Evolutionary conservation across 1,139 yeast species (phyloP), one percentile per base, ranked within the genome.

Genomic region (Yamadazyma membranifaciens): DNA sequence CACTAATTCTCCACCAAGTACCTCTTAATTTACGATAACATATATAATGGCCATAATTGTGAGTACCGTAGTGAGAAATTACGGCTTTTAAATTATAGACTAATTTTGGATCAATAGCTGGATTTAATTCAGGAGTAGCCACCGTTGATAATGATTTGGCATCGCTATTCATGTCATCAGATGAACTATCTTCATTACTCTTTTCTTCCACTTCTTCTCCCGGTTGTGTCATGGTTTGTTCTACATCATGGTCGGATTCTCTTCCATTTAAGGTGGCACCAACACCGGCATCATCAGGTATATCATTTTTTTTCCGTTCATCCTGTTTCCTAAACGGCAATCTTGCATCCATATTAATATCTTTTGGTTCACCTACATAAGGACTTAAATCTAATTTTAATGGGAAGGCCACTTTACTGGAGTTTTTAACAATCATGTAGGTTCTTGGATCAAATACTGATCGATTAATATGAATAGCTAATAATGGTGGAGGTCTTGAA

Each of bases 1-100:
- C 98, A 54, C 95, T 84, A 17, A 89, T 82, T 59, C 96, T 78
- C 96, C 96, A 89, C 97, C 98, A 91, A 10, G 81, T 73, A 1
- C 94, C 95, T 52, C 94, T 75, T 44, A 71, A 75, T 52, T 80
- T 83, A 54, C 97, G 78, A 64, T 78, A 91, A 38, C 95, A 87
- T 44, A 91, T 87, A 59, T 91, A 91, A 60, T 91, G 98, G 14
- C 98, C 98, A 59, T 88, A 91, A 56, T 91, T 88, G 55, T 91
- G 97, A 3, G 96, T 86, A 37, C 98, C 98, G 57, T 83, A 89
- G 60, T 91, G 98, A 1, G 91, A 82, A 37, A 91, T 86, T 1
- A 87, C 94, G 1, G 96, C 88, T 54, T 85, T 86, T 44, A 91
- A 72, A 36, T 80, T 73, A 57, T 91, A 91, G 25, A 74, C 63